Evolutionary conservation across 2,329 filamentous ascomycete genomes (phyloP).

Genomic region (Aspergillus nomiae): DNA sequence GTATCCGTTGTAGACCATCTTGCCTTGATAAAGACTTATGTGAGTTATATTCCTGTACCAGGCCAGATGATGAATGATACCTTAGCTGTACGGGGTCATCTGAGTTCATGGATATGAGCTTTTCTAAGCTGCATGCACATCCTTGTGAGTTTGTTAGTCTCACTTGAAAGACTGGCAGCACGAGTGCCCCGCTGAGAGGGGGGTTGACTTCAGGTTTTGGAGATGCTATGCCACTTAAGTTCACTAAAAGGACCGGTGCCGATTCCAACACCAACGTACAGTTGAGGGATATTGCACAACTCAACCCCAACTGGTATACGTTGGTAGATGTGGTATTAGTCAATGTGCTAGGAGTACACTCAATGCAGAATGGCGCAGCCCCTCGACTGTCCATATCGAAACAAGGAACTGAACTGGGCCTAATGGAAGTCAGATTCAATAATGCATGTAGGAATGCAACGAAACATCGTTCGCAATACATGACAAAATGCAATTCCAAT

Average conservation of each 20-base stretch:
- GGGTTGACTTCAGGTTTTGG: not conserved
- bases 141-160: not conserved
- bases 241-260: not conserved
- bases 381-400: not conserved
- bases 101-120: not conserved
- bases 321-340: not conserved
- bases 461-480: slow-evolving; percentile 8
- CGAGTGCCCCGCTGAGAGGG: not conserved
- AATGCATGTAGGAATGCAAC: slow-evolving; percentile 4
- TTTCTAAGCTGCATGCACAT: not conserved
- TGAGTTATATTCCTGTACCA: not conserved
- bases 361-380: not conserved
- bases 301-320: not conserved
- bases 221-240: not conserved
- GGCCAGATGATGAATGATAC: not conserved
- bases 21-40: not conserved
- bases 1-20: not conserved
- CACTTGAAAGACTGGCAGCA: not conserved
- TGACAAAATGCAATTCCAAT: not conserved
- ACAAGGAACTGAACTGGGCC: not conserved
- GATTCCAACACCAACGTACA: not conserved
- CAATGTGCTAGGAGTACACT: not conserved
- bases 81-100: not conserved
- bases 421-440: not conserved
- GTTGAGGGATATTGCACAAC: not conserved